phyloP scores from a whole-genome alignment of 805 yeast genomes.

The Starmerella potacharoeniae region DNA sequence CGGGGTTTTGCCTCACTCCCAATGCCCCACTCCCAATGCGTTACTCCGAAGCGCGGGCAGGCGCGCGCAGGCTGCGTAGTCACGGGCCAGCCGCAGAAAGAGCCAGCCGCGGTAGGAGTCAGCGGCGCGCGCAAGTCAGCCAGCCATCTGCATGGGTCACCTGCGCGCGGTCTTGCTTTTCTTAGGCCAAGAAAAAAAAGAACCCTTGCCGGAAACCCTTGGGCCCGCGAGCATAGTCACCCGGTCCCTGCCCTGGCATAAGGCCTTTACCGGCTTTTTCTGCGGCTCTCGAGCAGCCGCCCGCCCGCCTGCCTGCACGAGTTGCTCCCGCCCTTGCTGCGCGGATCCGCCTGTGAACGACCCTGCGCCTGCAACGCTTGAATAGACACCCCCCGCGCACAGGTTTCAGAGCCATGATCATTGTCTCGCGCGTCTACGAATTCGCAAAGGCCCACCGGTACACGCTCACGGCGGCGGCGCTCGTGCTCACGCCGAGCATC shows the following conservation, averaged over 20 bases:
- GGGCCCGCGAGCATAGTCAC: background rate
- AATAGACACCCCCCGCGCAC: background rate
- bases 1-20: too few relatives aligned
- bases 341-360: background rate
- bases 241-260: background rate
- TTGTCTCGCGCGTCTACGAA: background rate
- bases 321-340: slow-evolving; percentile 2
- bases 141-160: too few relatives aligned
- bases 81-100: too few relatives aligned
- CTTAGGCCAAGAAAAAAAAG: too few relatives aligned
- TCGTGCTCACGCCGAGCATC: background rate
- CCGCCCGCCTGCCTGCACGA: background rate
- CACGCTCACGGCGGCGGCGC: slow-evolving; percentile 2
- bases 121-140: too few relatives aligned
- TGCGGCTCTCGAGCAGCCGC: background rate
- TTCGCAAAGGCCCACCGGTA: slow-evolving; percentile 1
- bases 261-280: background rate
- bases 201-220: too few relatives aligned
- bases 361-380: background rate
- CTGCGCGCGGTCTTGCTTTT: too few relatives aligned
- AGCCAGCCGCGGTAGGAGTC: too few relatives aligned
- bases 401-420: background rate
- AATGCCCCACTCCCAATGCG: too few relatives aligned
- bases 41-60: too few relatives aligned
- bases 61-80: too few relatives aligned